Percentiles rank a stretch among this genome's conserved stretches.
These are phyloP conservation scores for Medicago arabica DNA, from an alignment of 306 rosid species.

Conservation along the genomic window DNA sequence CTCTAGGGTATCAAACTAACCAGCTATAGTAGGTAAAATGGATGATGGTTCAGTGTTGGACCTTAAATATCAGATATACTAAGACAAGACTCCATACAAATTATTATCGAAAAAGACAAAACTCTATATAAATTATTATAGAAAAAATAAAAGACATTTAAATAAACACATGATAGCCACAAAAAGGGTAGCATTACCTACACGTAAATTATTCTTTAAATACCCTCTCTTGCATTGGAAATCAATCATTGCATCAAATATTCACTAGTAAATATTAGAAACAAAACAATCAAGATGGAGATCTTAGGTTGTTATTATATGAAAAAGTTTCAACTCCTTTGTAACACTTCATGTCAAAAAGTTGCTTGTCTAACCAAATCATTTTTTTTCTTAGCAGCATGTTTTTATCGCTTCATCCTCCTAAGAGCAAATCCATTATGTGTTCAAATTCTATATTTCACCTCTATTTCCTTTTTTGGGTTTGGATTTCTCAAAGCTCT, in stretches of 20 bases:
- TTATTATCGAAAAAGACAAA: no score
- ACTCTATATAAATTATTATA: no score
- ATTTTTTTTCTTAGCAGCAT: background rate
- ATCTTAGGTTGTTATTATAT: background rate
- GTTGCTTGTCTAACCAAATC: constrained; percentile 32
- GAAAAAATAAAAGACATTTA: no score
- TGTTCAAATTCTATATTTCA: constrained; percentile 53
- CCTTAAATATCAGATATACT: no score
- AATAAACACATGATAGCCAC: no score
- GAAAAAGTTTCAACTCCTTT: constrained; percentile 35
- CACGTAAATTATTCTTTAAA: background rate
- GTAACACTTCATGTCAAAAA: constrained; percentile 28
- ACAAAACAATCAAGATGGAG: constrained; percentile 18
- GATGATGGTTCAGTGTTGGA: no score
- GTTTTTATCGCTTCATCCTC: constrained; percentile 33
- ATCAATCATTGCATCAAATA: background rate
- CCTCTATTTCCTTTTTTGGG: constrained; percentile 49
- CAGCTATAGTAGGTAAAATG: no score
- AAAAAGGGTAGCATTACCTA: no score
- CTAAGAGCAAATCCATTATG: constrained; percentile 39
- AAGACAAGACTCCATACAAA: no score
- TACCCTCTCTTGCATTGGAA: no score
- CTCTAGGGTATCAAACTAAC: no score
- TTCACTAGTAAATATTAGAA: no score
- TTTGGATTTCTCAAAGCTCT: constrained; percentile 45